Base-by-base conservation (phyloP, 23 red algal genomes). In the Gracilaria domingensis region DNA sequence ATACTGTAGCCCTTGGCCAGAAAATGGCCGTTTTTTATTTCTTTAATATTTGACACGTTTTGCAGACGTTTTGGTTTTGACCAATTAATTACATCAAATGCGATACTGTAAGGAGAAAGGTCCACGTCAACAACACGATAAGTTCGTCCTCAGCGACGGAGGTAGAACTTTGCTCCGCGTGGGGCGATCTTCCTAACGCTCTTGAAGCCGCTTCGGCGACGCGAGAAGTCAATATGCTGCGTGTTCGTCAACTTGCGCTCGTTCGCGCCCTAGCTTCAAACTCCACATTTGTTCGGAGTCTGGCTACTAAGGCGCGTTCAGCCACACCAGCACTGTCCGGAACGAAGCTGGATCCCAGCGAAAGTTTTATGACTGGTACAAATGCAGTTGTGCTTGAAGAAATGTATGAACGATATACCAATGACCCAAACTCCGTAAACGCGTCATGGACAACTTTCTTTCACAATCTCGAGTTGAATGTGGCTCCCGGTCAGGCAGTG, bases 301-400 rank as follows among this genome's bases (percentile, higher is more conserved):
- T 92, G 33, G 89, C 79, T 28, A 92, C 89, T 17, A 84, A 76
- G 57, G 38, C 89, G 40, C 92, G 92, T 72, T 75, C 83, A 9
- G 92, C 92, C 34, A 94, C 92, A 8, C 94, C 94, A 16, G 71
- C 84, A 12, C 80, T 96, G 2, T 37, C 94, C 18, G 96, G 96
- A 38, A 93, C 91, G 32, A 91, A 90, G 56, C 87, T 98, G 38
- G 96, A 98, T 53, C 96, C 91, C 16, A 90, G 83, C 60, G 97
- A 99, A 93, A 81, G 75, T n/a, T 99, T 99, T 53, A 92, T 99
- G 55, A 96, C 91, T 20, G 97, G 97, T 38, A 96, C 94, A 8
- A 99, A 96, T 84, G 97, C 97, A 9, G 83, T 81, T 32, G 94
- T 99, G 54, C 78, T 99, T 36, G 97, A 99, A 83, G 94, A 99